Base-by-base conservation (phyloP, 169 alveolate species). In the Plasmodium inui region DNA sequence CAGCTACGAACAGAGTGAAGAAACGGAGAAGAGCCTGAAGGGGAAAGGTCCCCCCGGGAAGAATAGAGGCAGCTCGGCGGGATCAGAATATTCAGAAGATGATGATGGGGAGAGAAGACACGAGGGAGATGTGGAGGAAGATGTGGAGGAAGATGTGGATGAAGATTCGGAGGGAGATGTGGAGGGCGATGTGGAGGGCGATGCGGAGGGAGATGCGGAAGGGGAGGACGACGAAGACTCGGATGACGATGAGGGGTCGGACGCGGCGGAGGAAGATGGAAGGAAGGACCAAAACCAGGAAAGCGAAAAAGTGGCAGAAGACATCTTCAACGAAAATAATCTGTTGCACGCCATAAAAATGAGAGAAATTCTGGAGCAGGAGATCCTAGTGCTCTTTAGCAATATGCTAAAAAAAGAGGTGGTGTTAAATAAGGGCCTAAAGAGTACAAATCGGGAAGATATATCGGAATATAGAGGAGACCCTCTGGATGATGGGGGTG, bases 381-480 rank as follows among this genome's bases (percentile, higher is more conserved):
- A 85, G 9, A 85, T 85, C 34, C 41, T 85, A 14, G 84, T 85
- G 1, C 72, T 85, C 14, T 85, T 85, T 74, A 73, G 85, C 39
- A 85, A 85, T 28, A 85, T 85, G 93, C 78, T 85, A 26, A 85
- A 85, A 53, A 85, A 85, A 34, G 93, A 85, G 61, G 80, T 83
- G 1, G 41, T 74, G 3, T 53, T 85, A 85, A 73, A 39, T 39
- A 85, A 85, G 67, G 93, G 74, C 46, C 5, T 72, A 17, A 85
- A 85, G 30, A 85, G 70, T 74, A 19, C 34, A 32, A 73, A 14
- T n/a, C 26, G 19, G 34, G 55, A 26, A 39, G 80, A 55, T 2
- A 6, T 30, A 30, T 6, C 57, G 9, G 8, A 12, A 0, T 55
- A 17, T 44, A 57, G 34, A 22, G 90, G 72, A 34, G 80, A 82